phyloP scores from a whole-genome alignment of 331 rosid species.

The Telfairia occidentalis region DNA sequence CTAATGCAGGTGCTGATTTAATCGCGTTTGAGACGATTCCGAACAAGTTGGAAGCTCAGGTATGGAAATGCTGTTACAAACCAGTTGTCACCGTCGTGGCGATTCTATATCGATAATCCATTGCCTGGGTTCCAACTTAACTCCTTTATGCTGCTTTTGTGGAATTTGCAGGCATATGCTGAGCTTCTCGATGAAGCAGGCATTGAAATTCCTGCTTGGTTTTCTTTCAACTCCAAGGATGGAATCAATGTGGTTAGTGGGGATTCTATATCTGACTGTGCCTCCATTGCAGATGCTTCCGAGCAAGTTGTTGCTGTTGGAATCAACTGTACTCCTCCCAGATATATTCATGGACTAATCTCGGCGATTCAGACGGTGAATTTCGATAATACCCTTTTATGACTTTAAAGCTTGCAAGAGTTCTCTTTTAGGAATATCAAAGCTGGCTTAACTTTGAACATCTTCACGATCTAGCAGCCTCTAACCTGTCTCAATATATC shows the following conservation, averaged over 20 bases:
- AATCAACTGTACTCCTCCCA: slow-evolving; percentile 83
- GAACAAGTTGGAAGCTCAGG: slow-evolving; percentile 71
- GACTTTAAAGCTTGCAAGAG: not conserved
- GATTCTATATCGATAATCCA: not conserved
- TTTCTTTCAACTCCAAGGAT: slow-evolving; percentile 74
- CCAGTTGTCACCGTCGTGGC: not conserved
- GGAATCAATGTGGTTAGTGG: slow-evolving; percentile 63
- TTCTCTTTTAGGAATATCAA: not conserved
- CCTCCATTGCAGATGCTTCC: slow-evolving; percentile 60
- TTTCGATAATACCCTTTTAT: not conserved
- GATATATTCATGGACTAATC: slow-evolving; percentile 61
- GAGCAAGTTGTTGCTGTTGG: slow-evolving; percentile 61
- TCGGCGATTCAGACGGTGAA: slow-evolving; percentile 45
- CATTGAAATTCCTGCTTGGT: slow-evolving; percentile 73
- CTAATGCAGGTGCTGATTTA: slow-evolving; percentile 64
- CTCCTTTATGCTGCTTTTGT: slow-evolving; percentile 7
- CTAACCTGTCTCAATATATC: too few relatives aligned
- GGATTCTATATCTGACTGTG: slow-evolving; percentile 63
- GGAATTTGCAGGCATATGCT: slow-evolving; percentile 54
- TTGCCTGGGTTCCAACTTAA: not conserved
- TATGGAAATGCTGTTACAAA: slow-evolving; percentile 5
- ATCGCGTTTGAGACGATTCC: slow-evolving; percentile 90
- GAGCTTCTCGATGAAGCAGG: slow-evolving; percentile 70
- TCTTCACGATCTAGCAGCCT: not conserved
- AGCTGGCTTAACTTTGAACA: not conserved